A percentile compares a stretch with the other conserved stretches of the same genome.
These are phyloP conservation scores for Boletales sp. DNA, from an alignment of 768 basidiomycete species.

Conservation along the genomic window DNA sequence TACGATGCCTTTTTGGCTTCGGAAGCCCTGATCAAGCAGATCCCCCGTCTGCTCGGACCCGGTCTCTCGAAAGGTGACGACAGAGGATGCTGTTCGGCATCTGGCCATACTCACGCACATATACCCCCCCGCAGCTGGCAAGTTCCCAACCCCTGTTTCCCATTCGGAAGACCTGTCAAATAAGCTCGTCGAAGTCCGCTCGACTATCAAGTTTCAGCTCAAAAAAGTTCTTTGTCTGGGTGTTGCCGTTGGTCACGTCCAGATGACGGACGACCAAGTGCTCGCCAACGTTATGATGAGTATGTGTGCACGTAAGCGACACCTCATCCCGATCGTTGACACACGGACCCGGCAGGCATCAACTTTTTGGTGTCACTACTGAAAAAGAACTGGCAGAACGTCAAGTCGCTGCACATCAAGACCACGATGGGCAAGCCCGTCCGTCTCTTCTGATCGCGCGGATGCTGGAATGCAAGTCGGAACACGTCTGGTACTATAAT, in stretches of 20 bases:
- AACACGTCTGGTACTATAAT: constrained; percentile 47
- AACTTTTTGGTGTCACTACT: constrained; percentile 99
- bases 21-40: constrained; percentile 98
- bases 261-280: constrained; percentile 98
- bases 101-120: too few species aligned
- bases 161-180: constrained; percentile 85
- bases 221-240: constrained; percentile 99
- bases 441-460: constrained; percentile 72
- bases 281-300: constrained; percentile 97
- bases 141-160: constrained; percentile 97
- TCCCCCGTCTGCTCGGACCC: constrained; percentile 98
- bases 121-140: constrained; percentile 64
- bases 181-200: constrained; percentile 94
- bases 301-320: constrained; percentile 33
- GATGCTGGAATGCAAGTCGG: constrained; percentile 13
- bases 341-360: constrained; percentile 60
- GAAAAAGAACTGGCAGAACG: constrained; percentile 99
- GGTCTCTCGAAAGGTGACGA: constrained; percentile 93
- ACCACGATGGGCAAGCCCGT: constrained; percentile 98
- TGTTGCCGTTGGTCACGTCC: constrained; percentile 96
- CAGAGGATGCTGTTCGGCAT: too few species aligned
- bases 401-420: constrained; percentile 98
- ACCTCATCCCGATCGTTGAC: not conserved
- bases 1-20: constrained; percentile 99
- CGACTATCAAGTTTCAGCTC: constrained; percentile 99